Base-by-base conservation (phyloP, 2,329 filamentous ascomycete genomes). In the Trichoderma lentiforme region DNA sequence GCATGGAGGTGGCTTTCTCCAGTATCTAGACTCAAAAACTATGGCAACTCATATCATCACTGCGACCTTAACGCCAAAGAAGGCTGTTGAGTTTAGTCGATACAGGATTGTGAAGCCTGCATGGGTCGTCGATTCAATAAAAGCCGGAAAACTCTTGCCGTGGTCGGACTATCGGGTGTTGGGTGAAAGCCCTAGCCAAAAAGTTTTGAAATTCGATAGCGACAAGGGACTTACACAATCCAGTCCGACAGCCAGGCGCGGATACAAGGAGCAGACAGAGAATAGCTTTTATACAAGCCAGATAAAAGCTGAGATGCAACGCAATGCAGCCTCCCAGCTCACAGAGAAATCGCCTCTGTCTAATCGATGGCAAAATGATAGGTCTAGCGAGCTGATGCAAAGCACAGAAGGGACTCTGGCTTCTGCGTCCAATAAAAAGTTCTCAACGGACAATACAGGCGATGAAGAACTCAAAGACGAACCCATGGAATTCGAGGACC, bases 31-130 rank as follows among this genome's bases (percentile, higher is more conserved):
- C 80, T 92, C 91, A 47, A 99, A 99, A 84, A 98, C 95, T 1
- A 92, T 92, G 79, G 95, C 94, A 0, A 99, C 97, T 1, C 95
- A 99, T 80, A 97, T 99, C 75, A 94, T 99, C 76, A 95, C 95
- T 4, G 95, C 94, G 67, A 92, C 89, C 68, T 84, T 99, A 26
- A 96, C 96, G 0, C 95, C 94, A 0, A 98, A 98, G 83, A 99
- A 99, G 81, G 90, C 90, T 32, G 89, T 95, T 69, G 96, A 99
- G 75, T 98, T 97, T 78, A 88, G 86, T 69, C 90, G 89, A 74
- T 98, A 98, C 81, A 90, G 95, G 60, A 93, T 99, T 47, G 96
- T 98, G 65, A 97, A 96, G 81, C 96, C 96, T 1, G 91, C 93
- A 24, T 99, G 96, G 96, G 89, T 99, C 3, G 91, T 94, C 15